phyloP scores from a whole-genome alignment of 176 grass and related monocot species.

The Oryza meridionalis region DNA sequence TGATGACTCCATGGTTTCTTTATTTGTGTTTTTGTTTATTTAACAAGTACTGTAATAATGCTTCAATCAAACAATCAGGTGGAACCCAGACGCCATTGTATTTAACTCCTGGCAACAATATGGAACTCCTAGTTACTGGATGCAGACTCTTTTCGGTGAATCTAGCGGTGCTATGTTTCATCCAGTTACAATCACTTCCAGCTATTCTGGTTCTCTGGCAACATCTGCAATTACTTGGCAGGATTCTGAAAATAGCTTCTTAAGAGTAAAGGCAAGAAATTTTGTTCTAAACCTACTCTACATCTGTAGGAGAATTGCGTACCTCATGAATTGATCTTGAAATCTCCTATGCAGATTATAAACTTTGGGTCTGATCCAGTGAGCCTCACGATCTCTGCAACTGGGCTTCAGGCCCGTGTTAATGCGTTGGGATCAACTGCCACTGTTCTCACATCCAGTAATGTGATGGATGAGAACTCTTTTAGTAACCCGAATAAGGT shows the following conservation, averaged over 20 bases:
- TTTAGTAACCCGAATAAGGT: slow-evolving; percentile 80
- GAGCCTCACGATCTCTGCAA: slow-evolving; percentile 49
- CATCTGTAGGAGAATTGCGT: background rate
- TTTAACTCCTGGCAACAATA: slow-evolving; percentile 85
- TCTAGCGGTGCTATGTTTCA: slow-evolving; percentile 66
- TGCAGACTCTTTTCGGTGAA: slow-evolving; percentile 74
- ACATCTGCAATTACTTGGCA: slow-evolving; percentile 72
- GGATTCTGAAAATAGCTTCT: slow-evolving; percentile 42
- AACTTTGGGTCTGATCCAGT: slow-evolving; percentile 66
- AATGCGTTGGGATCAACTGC: slow-evolving; percentile 40
- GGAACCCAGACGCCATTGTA: slow-evolving; percentile 86
- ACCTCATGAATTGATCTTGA: slow-evolving; percentile 2
- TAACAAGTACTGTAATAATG: background rate
- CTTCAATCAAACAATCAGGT: slow-evolving; percentile 48
- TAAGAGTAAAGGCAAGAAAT: slow-evolving; percentile 60
- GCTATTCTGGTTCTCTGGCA: slow-evolving; percentile 42
- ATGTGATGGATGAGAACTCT: slow-evolving; percentile 88
- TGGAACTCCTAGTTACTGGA: slow-evolving; percentile 93
- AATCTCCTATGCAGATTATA: slow-evolving; percentile 57
- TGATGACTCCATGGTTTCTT: background rate
- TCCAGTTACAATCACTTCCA: slow-evolving; percentile 46
- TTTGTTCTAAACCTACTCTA: background rate
- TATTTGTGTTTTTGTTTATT: slow-evolving; percentile 3
- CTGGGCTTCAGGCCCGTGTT: slow-evolving; percentile 57
- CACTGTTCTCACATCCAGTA: slow-evolving; percentile 71